These are phyloP conservation scores for Nemania bipapillata DNA, from an alignment of 2,329 filamentous ascomycete genomes.

Conservation along the genomic window DNA sequence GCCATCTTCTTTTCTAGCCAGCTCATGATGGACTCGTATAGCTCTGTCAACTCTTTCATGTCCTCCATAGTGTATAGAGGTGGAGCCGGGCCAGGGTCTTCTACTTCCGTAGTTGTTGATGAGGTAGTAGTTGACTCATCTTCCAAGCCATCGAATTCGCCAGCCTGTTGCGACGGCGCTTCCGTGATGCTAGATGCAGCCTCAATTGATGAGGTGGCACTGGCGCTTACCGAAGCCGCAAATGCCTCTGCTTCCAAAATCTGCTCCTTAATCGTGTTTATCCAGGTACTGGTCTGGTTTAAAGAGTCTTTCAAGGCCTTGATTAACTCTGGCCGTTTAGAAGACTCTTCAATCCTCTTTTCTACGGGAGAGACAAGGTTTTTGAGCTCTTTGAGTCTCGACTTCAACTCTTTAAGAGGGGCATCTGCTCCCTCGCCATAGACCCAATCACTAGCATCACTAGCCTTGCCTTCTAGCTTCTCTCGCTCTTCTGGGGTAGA, in stretches of 20 bases:
- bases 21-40: constrained; percentile 69
- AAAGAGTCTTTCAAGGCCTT: constrained; percentile 75
- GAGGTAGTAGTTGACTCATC: constrained; percentile 66
- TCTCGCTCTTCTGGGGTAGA: constrained; percentile 76
- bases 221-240: constrained; percentile 64
- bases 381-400: constrained; percentile 79
- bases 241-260: constrained; percentile 75
- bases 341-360: constrained; percentile 76
- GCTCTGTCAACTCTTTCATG: constrained; percentile 70
- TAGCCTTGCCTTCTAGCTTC: constrained; percentile 73
- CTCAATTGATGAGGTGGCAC: constrained; percentile 57
- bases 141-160: constrained; percentile 79
- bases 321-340: constrained; percentile 76
- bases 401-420: constrained; percentile 76
- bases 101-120: constrained; percentile 57
- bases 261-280: constrained; percentile 74
- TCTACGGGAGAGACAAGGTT: constrained; percentile 81
- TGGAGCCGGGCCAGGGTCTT: constrained; percentile 66
- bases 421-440: constrained; percentile 86
- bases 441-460: constrained; percentile 85
- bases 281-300: constrained; percentile 75
- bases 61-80: constrained; percentile 79
- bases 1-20: constrained; percentile 81
- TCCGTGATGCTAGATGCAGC: constrained; percentile 58
- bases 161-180: constrained; percentile 58